These are phyloP conservation scores for Ustilago curta DNA, from an alignment of 1,284 basidiomycete genomes.

Conservation along the genomic window DNA sequence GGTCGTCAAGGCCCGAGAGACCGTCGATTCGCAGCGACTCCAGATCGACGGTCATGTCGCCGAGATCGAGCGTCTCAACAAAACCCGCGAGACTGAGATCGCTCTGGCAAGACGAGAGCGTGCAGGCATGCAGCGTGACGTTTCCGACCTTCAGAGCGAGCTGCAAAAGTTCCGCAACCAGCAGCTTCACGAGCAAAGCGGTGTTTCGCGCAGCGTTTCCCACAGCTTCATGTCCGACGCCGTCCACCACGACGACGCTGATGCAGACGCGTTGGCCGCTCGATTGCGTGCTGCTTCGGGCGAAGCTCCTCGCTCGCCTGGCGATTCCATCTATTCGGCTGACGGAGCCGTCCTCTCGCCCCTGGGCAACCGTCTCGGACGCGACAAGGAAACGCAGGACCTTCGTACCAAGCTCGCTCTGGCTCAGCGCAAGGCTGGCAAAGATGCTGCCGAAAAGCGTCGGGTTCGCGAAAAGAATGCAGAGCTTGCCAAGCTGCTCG, in stretches of 20 bases:
- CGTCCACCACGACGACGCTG: slow-evolving; percentile 35
- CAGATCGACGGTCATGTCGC: slow-evolving; percentile 82
- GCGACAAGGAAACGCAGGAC: slow-evolving; percentile 58
- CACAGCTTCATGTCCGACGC: slow-evolving; percentile 54
- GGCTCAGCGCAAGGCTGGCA: slow-evolving; percentile 63
- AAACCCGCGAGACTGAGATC: slow-evolving; percentile 90
- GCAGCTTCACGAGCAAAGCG: slow-evolving; percentile 35
- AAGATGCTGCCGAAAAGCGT: slow-evolving; percentile 63
- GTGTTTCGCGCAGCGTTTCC: slow-evolving; percentile 48
- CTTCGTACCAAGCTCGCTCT: slow-evolving; percentile 62
- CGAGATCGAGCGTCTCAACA: slow-evolving; percentile 80
- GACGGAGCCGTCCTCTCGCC: slow-evolving; percentile 48
- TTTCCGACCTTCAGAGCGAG: slow-evolving; percentile 85
- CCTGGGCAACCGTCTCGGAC: slow-evolving; percentile 43
- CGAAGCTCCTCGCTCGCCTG: slow-evolving; percentile 41
- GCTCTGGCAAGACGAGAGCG: slow-evolving; percentile 87
- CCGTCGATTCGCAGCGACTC: slow-evolving; percentile 85
- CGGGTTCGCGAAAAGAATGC: slow-evolving; percentile 60
- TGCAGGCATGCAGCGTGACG: slow-evolving; percentile 88
- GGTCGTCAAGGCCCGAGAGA: slow-evolving; percentile 80
- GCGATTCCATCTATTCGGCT: slow-evolving; percentile 48
- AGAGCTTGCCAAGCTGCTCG: slow-evolving; percentile 56
- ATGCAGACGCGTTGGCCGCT: slow-evolving; percentile 36
- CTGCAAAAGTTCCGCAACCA: slow-evolving; percentile 71
- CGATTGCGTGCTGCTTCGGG: slow-evolving; percentile 42